A percentile compares a stretch with the other conserved stretches of the same genome.
Evolutionary conservation across 148 eudicot species (phyloP).

Genomic region (Dysphania ambrosioides): DNA sequence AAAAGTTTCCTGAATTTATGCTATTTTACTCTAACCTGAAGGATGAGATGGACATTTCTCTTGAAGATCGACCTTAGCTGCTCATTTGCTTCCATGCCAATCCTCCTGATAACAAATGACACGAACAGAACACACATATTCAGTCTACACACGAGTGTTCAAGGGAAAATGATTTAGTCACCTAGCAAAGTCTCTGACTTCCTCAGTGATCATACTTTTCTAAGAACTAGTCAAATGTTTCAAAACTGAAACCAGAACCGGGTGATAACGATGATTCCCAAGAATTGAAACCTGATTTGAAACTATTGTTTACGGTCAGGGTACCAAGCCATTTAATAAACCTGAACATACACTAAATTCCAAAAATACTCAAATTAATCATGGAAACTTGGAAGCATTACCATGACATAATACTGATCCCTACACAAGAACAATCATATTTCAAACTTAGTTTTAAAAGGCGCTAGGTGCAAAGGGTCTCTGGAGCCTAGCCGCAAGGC

Average conservation of each 20-base stretch:
- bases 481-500: too few relatives aligned
- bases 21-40: slow-evolving; percentile 66
- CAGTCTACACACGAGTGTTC: neutral
- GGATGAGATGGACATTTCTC: slow-evolving; percentile 77
- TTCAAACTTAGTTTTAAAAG: too few relatives aligned
- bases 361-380: neutral
- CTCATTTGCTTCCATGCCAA: slow-evolving; percentile 88
- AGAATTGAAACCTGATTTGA: neutral
- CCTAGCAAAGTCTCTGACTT: neutral
- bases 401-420: neutral
- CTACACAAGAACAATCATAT: too few relatives aligned
- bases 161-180: neutral
- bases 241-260: neutral
- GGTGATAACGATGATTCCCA: neutral
- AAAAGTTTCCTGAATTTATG: neutral
- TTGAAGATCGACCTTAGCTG: slow-evolving; percentile 81
- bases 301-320: neutral
- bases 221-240: neutral
- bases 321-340: neutral
- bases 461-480: too few relatives aligned
- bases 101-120: slow-evolving; percentile 46
- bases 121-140: slow-evolving; percentile 4
- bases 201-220: neutral
- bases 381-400: too few relatives aligned
- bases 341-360: neutral